A percentile compares a stretch with the other conserved stretches of the same genome.
Conservation (phyloP, 495 filamentous ascomycete species). For the Podospora australis region DNA sequence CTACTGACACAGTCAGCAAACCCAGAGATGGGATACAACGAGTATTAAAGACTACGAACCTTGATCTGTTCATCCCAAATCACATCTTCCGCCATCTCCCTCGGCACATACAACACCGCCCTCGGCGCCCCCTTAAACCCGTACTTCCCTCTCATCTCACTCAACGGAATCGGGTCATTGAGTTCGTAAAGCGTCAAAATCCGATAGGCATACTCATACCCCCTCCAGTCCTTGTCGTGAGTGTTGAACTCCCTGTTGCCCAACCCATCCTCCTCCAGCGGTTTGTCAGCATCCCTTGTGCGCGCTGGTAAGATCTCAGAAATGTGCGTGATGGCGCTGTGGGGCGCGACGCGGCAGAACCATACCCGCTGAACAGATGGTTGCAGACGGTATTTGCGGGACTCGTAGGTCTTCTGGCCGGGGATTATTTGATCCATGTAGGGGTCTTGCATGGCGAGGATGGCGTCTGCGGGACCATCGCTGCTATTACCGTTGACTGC, state of each 20-base stretch:
- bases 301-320: background rate
- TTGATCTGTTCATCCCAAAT: background rate
- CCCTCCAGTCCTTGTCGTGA: background rate
- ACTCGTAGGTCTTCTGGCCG: background rate
- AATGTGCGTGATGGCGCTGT: background rate
- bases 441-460: background rate
- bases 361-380: background rate
- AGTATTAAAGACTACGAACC: too few species aligned
- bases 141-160: background rate
- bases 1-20: too few species aligned
- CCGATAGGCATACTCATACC: background rate
- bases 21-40: too few species aligned
- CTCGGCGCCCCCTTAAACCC: background rate
- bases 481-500: too few species aligned
- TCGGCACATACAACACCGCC: background rate
- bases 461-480: too few species aligned
- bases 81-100: background rate
- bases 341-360: background rate
- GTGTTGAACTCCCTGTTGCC: background rate
- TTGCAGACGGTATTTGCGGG: background rate
- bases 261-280: background rate
- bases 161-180: background rate
- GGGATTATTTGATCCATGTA: background rate
- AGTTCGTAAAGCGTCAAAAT: background rate
- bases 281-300: background rate